Base-by-base conservation (phyloP, 2,329 filamentous ascomycete genomes). In the Monilinia laxa region DNA sequence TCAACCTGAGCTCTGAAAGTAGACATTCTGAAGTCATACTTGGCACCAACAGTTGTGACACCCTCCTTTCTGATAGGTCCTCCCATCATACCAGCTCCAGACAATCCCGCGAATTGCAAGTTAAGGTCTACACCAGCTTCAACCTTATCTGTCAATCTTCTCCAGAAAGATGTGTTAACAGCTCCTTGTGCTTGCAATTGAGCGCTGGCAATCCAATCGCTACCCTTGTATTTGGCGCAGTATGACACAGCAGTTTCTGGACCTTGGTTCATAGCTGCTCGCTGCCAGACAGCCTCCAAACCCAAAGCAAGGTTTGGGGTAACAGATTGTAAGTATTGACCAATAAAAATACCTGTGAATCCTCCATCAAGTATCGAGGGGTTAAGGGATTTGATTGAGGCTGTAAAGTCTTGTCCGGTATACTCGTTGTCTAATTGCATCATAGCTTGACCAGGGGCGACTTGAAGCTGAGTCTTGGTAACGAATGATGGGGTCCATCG, bases 11-110 rank as follows among this genome's bases (percentile, higher is more conserved):
- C 95, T 72, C 94, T 89, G 88, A 97, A 97, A 62, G 92, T 95
- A 65, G 92, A 95, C 81, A 93, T 91, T 77, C 92, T 87, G 87
- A 99, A 99, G 79, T 97, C 94, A 81, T 99, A 99, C 82, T 99
- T 99, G 78, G 93, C 92, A 75, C 94, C 95, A 75, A 98, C 85
- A 65, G 93, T 92, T 64, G 96, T 93, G 69, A 92, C 85, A 66
- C 95, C 95, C 79, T 99, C 93, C 80, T 93, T 94, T 78, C 89
- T 86, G 64, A 89, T 78, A 57, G 87, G 87, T 68, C 84, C 87
- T 75, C 92, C 92, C 87, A 95, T 93, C 80, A 91, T 81, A 55
- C 82, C 80, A 66, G 85, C 83, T 63, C 86, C 83, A 38, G 86
- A 83, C 42, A 87, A 83, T 42, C 87, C 84, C 38, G 85, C 87